These are phyloP conservation scores for Saturnispora mendoncae DNA, from an alignment of 805 yeast genomes.

Conservation along the genomic window DNA sequence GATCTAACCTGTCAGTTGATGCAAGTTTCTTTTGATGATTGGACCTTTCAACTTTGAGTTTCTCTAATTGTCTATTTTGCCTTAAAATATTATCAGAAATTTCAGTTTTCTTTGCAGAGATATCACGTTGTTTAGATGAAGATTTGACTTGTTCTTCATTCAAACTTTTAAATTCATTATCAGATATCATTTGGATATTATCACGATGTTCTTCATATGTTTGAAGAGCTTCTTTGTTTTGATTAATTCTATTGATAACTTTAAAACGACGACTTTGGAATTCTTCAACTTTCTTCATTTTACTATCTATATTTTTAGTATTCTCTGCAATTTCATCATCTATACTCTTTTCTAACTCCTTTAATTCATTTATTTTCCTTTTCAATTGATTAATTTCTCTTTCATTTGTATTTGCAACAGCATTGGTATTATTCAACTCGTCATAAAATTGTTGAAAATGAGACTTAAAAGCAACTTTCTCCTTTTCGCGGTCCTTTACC, in stretches of 20 bases:
- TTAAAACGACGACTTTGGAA: neutral
- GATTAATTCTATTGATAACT: neutral
- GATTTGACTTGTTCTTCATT: neutral
- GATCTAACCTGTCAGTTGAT: constrained; percentile 43
- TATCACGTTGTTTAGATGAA: neutral
- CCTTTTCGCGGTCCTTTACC: constrained; percentile 17
- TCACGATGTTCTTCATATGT: neutral
- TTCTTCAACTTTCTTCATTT: constrained; percentile 2
- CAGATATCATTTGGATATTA: constrained; percentile 1
- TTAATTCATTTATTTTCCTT: constrained; percentile 1
- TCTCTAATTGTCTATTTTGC: constrained; percentile 1
- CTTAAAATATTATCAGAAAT: neutral
- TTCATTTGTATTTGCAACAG: constrained; percentile 13
- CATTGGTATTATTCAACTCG: constrained; percentile 13
- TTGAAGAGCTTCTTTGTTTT: neutral
- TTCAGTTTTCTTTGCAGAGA: constrained; percentile 1
- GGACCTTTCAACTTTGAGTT: constrained; percentile 10
- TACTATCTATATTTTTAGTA: neutral
- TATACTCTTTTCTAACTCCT: neutral
- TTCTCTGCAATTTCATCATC: neutral
- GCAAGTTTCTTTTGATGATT: constrained; percentile 20
- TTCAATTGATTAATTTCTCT: constrained; percentile 16
- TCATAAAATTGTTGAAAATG: constrained; percentile 17
- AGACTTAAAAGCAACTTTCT: constrained; percentile 23
- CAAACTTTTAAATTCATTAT: neutral